A percentile compares a stretch with the other conserved stretches of the same genome.
Evolutionary conservation across 345 rosid genomes (phyloP).

Genomic region (Lumnitzera littorea): DNA sequence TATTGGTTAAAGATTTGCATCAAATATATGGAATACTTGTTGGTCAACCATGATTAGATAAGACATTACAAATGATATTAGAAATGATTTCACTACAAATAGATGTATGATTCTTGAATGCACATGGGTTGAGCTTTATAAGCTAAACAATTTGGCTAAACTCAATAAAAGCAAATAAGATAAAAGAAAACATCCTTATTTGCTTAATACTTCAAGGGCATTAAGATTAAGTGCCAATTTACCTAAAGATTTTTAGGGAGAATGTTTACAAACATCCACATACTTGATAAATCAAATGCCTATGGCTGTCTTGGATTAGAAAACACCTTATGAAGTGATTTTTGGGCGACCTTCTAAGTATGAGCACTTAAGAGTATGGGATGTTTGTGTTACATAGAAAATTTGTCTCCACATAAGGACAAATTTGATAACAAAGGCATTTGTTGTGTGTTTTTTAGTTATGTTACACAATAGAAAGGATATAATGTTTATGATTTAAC

Average conservation of each 20-base stretch:
- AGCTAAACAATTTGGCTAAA: too few relatives aligned
- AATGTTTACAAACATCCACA: neutral
- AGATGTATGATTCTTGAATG: too few relatives aligned
- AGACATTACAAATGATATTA: too few relatives aligned
- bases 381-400: neutral
- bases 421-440: neutral
- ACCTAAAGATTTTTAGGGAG: neutral
- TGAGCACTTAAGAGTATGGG: neutral
- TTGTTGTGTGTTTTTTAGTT: neutral
- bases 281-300: neutral
- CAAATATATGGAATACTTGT: too few relatives aligned
- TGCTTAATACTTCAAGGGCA: neutral
- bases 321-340: neutral
- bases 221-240: neutral
- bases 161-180: too few relatives aligned
- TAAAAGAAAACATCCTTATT: neutral
- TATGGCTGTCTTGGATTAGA: neutral
- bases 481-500: neutral
- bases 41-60: too few relatives aligned
- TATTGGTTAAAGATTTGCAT: too few relatives aligned
- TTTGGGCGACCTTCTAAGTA: neutral
- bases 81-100: too few relatives aligned
- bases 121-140: too few relatives aligned
- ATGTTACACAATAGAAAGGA: neutral
- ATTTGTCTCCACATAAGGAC: neutral